Percentiles rank a stretch among this genome's conserved stretches.
Conservation (phyloP, 768 basidiomycete genomes). For the Candolleomyces eurysporus region DNA sequence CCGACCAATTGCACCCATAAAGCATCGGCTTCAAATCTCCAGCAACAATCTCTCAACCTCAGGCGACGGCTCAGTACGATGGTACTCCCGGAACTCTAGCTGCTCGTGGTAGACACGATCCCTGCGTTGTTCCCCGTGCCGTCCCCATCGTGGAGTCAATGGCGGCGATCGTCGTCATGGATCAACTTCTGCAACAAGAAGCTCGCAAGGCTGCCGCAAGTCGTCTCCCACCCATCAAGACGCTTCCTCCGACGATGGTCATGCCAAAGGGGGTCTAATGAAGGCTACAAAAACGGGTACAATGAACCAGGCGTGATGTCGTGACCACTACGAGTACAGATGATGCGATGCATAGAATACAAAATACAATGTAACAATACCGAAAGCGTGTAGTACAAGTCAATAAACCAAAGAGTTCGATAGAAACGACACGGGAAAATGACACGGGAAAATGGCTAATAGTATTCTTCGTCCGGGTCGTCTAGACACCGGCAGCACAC, state of each 20-base stretch:
- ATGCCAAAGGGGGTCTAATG: constrained; percentile 46
- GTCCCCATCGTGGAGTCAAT: constrained; percentile 98
- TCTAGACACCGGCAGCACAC: constrained; percentile 61
- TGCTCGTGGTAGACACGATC: constrained; percentile 92
- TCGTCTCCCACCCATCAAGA: constrained; percentile 80
- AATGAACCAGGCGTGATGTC: background rate
- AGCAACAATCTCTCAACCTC: constrained; percentile 93
- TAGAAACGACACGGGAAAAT: background rate
- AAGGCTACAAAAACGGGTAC: constrained; percentile 5
- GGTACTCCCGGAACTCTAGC: constrained; percentile 87
- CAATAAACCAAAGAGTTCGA: background rate
- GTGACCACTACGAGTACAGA: background rate
- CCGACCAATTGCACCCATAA: background rate
- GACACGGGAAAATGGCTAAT: background rate
- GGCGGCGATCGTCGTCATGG: constrained; percentile 95
- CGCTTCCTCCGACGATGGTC: constrained; percentile 92
- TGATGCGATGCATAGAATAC: constrained; percentile 1
- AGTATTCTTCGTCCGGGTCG: constrained; percentile 48
- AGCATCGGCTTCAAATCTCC: constrained; percentile 98
- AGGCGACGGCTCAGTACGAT: constrained; percentile 90
- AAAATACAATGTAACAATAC: constrained; percentile 1
- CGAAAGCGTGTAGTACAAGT: background rate
- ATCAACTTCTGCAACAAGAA: constrained; percentile 87
- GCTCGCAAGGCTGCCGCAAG: constrained; percentile 71
- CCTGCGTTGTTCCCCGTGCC: constrained; percentile 95